A percentile compares a stretch with the other conserved stretches of the same genome.
Evolutionary conservation across 106 monocot genomes (phyloP).

Genomic region (Apostasia ramifera): DNA sequence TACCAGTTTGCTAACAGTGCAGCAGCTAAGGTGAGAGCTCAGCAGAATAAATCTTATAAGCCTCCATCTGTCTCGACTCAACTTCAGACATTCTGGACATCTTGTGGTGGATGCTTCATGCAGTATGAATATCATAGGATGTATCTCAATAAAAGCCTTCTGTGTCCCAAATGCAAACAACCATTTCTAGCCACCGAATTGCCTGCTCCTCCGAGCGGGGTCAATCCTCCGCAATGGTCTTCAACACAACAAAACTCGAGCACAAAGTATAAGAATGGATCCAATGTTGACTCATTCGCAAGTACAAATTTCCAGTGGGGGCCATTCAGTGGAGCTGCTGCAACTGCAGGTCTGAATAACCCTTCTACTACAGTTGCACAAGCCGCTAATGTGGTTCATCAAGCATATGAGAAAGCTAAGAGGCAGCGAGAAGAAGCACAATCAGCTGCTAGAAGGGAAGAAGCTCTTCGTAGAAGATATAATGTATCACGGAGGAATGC

Average conservation of each 20-base stretch:
- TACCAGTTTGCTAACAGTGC: conserved; percentile 15
- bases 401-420: conserved; percentile 41
- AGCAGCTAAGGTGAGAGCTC: conserved; percentile 3
- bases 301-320: conserved; percentile 25
- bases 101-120: conserved; percentile 59
- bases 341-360: conserved; percentile 5
- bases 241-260: conserved; percentile 17
- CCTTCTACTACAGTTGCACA: conserved; percentile 10
- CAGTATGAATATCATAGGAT: conserved; percentile 64
- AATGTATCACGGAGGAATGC: conserved; percentile 5
- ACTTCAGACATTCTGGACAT: conserved; percentile 56
- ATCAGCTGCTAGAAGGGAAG: conserved; percentile 22
- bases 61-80: background rate
- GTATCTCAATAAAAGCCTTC: conserved; percentile 63
- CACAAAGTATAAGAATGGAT: background rate
- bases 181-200: conserved; percentile 57
- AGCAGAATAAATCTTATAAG: background rate
- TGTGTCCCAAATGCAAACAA: conserved; percentile 65
- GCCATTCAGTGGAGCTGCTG: conserved; percentile 30
- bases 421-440: conserved; percentile 32
- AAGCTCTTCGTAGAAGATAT: conserved; percentile 8
- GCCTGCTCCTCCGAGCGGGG: conserved; percentile 29
- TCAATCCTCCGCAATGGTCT: conserved; percentile 17
- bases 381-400: conserved; percentile 32
- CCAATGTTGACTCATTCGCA: conserved; percentile 10